Evolutionary conservation across 1,284 basidiomycete species (phyloP).

Genomic region (Salmacisia buchloeana): DNA sequence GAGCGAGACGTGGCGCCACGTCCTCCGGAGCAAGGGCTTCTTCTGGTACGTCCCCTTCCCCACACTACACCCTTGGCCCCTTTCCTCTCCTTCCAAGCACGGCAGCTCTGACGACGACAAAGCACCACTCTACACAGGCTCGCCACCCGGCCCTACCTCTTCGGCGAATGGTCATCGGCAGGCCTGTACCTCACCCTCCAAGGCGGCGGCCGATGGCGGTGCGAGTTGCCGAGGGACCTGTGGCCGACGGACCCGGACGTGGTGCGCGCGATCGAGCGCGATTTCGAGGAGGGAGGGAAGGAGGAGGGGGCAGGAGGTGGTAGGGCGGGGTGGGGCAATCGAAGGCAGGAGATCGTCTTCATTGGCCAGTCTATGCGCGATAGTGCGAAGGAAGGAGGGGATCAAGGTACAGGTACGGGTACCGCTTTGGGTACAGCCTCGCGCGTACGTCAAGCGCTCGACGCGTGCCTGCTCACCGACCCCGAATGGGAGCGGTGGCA

Average conservation of each 20-base stretch:
- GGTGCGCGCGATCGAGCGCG: slow-evolving; percentile 50
- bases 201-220: slow-evolving; percentile 53
- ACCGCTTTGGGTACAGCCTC: too few relatives aligned
- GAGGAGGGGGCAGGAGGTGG: too few relatives aligned
- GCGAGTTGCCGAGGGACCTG: slow-evolving; percentile 46
- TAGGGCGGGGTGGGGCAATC: slow-evolving; percentile 57
- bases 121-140: slow-evolving; percentile 14
- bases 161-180: slow-evolving; percentile 55
- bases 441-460: slow-evolving; percentile 49
- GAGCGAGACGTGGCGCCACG: slow-evolving; percentile 48
- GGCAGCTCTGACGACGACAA: too few relatives aligned
- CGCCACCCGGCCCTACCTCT: slow-evolving; percentile 39
- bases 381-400: background rate
- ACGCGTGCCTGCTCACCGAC: slow-evolving; percentile 51
- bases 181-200: slow-evolving; percentile 53
- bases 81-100: background rate
- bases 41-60: slow-evolving; percentile 51
- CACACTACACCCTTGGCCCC: slow-evolving; percentile 17
- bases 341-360: slow-evolving; percentile 52
- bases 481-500: slow-evolving; percentile 52
- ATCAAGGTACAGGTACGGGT: slow-evolving; percentile 47
- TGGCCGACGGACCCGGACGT: slow-evolving; percentile 53
- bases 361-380: slow-evolving; percentile 50
- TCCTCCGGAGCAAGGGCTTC: slow-evolving; percentile 55
- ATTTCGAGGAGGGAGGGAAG: slow-evolving; percentile 52